These are phyloP conservation scores for Pyrenula massariospora DNA, from an alignment of 495 filamentous ascomycete genomes.

Conservation along the genomic window DNA sequence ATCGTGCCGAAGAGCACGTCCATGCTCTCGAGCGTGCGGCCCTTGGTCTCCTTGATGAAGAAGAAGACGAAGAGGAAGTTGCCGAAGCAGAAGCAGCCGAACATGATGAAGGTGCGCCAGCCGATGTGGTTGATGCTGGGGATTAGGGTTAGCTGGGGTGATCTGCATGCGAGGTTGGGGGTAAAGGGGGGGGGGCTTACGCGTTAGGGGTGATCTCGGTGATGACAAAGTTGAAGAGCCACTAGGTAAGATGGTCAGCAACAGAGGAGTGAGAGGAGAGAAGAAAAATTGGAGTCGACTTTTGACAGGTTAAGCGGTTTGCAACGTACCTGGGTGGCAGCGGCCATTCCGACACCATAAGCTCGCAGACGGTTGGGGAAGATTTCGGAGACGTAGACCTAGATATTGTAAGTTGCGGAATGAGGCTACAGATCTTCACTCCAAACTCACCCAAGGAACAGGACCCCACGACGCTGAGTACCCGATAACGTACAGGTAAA, in stretches of 20 bases:
- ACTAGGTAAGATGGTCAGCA: no score
- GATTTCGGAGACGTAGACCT: no score
- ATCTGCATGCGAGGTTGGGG: no score
- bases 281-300: no score
- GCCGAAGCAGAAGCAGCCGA: constrained; percentile 34
- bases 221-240: constrained; percentile 34
- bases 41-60: constrained; percentile 52
- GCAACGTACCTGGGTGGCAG: no score
- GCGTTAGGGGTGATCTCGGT: constrained; percentile 25
- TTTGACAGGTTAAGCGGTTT: no score
- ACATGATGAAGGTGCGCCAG: constrained; percentile 45
- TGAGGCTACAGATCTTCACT: no score
- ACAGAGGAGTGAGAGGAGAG: no score
- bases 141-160: constrained; percentile 24
- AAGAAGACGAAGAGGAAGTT: constrained; percentile 28
- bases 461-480: constrained; percentile 32
- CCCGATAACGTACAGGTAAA: constrained; percentile 40
- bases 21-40: constrained; percentile 36
- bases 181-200: no score
- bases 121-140: constrained; percentile 35
- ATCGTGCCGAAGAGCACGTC: constrained; percentile 33
- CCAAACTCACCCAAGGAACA: constrained; percentile 40
- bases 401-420: no score
- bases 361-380: no score
- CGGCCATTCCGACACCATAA: no score